These are phyloP conservation scores for Cladosporium austrohemisphaericum DNA, from an alignment of 2,329 filamentous ascomycete genomes.

Conservation along the genomic window DNA sequence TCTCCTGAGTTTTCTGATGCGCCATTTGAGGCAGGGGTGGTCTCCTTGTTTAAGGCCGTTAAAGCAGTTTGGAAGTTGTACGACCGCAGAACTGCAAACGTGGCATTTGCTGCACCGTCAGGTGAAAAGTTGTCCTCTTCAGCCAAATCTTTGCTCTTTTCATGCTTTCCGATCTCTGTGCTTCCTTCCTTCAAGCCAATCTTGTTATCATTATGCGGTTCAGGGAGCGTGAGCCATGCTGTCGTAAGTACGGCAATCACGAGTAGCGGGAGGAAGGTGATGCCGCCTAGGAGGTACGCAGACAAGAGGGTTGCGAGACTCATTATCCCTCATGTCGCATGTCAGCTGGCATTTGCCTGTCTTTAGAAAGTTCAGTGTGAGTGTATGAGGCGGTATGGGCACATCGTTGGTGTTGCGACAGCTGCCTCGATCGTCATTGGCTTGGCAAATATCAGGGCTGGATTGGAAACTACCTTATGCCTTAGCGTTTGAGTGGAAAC, in stretches of 20 bases:
- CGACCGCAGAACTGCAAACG: constrained; percentile 31
- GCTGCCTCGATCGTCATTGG: too few species aligned
- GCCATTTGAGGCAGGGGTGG: constrained; percentile 18
- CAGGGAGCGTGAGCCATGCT: constrained; percentile 60
- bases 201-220: constrained; percentile 2
- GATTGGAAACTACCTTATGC: too few species aligned
- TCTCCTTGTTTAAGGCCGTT: constrained; percentile 25
- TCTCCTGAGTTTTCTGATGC: constrained; percentile 15
- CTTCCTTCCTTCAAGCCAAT: constrained; percentile 12
- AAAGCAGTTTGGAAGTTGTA: constrained; percentile 32
- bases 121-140: constrained; percentile 13
- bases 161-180: neutral
- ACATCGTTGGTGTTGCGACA: neutral
- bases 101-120: constrained; percentile 28
- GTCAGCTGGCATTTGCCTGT: constrained; percentile 2
- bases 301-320: constrained; percentile 57
- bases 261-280: constrained; percentile 80
- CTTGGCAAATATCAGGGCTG: too few species aligned
- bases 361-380: neutral
- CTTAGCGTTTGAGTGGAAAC: too few species aligned
- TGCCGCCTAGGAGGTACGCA: constrained; percentile 78
- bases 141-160: constrained; percentile 14
- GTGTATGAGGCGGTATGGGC: constrained; percentile 1
- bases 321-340: constrained; percentile 25
- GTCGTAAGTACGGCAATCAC: constrained; percentile 59